Evolutionary conservation across 805 yeast species (phyloP).

Genomic region (Ogataea sp.): DNA sequence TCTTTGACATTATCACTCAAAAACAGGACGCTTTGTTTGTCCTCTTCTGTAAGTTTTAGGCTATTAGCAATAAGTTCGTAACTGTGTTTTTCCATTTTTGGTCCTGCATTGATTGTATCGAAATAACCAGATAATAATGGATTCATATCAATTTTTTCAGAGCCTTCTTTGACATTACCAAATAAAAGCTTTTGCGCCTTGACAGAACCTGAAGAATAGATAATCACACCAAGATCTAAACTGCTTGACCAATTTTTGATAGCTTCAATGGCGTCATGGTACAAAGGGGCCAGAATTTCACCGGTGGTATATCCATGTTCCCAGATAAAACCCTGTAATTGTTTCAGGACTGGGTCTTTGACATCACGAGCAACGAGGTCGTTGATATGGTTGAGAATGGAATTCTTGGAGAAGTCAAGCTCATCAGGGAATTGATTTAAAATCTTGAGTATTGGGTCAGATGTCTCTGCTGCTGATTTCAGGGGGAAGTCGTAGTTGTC

Average conservation of each 20-base stretch:
- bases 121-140: slow-evolving; percentile 55
- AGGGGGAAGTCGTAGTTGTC: slow-evolving; percentile 26
- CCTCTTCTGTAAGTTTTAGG: slow-evolving; percentile 18
- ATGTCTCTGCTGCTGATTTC: slow-evolving; percentile 1
- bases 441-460: slow-evolving; percentile 19
- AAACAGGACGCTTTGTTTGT: slow-evolving; percentile 40
- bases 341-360: slow-evolving; percentile 70
- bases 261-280: slow-evolving; percentile 57
- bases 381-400: slow-evolving; percentile 40
- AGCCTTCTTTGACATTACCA: slow-evolving; percentile 39
- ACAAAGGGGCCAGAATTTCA: slow-evolving; percentile 68
- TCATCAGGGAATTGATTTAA: slow-evolving; percentile 40
- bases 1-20: slow-evolving; percentile 77
- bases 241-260: slow-evolving; percentile 34
- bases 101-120: slow-evolving; percentile 81
- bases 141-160: slow-evolving; percentile 40
- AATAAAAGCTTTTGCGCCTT: slow-evolving; percentile 80
- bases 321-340: slow-evolving; percentile 84
- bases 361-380: slow-evolving; percentile 56
- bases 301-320: slow-evolving; percentile 71
- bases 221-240: slow-evolving; percentile 36
- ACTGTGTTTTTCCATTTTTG: slow-evolving; percentile 48
- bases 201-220: slow-evolving; percentile 86
- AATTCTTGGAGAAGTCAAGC: slow-evolving; percentile 16
- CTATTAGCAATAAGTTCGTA: slow-evolving; percentile 45